phyloP scores from a whole-genome alignment of 2,329 filamentous ascomycete species.

The Trichoderma sp. region DNA sequence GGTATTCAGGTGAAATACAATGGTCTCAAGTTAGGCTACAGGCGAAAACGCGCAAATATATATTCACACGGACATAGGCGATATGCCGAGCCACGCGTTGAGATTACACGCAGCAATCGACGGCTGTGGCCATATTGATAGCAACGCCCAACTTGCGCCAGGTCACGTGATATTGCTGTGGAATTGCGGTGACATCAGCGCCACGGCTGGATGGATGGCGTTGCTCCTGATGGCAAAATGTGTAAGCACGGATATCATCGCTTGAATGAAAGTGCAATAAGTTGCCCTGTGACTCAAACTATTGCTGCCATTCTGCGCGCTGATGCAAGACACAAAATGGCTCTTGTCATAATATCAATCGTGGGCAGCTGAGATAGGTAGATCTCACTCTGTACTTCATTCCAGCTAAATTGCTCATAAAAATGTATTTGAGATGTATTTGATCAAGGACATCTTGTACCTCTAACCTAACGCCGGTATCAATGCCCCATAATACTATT shows the following conservation, averaged over 20 bases:
- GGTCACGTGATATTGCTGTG: slow-evolving; percentile 26
- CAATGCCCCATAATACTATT: slow-evolving; percentile 15
- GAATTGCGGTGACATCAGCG: slow-evolving; percentile 18
- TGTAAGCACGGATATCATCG: not conserved
- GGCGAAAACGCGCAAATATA: not conserved
- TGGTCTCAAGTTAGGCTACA: not conserved
- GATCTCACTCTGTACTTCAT: not conserved
- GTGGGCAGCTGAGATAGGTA: not conserved
- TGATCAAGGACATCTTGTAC: slow-evolving; percentile 3
- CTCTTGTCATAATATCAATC: not conserved
- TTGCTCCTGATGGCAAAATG: not conserved
- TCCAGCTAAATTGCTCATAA: not conserved
- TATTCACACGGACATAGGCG: not conserved
- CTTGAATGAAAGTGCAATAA: not conserved
- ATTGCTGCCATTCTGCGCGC: not conserved
- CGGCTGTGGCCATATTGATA: slow-evolving; percentile 28
- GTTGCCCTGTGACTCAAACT: not conserved
- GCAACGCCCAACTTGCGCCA: slow-evolving; percentile 29
- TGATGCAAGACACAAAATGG: not conserved
- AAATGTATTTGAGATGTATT: slow-evolving; percentile 20
- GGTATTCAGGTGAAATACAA: too few species aligned
- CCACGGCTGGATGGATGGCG: not conserved
- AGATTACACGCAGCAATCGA: not conserved
- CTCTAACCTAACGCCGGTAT: slow-evolving; percentile 24
- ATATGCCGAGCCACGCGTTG: not conserved